Conservation (phyloP, 2,329 filamentous ascomycete genomes). For the Sphaerulina populicola region DNA sequence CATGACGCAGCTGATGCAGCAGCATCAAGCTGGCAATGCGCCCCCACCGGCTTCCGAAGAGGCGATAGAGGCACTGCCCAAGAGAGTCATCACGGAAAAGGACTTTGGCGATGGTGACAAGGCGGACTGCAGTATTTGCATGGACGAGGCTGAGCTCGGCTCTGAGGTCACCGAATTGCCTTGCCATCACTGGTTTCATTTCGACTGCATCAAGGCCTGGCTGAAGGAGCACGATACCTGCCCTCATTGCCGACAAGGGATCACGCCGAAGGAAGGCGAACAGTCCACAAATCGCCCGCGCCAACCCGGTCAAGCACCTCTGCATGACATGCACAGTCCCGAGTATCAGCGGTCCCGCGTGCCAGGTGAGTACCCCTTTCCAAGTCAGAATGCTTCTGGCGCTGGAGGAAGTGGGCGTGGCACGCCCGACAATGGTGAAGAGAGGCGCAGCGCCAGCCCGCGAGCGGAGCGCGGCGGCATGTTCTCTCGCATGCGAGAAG, state of each 20-base stretch:
- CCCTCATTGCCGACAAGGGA: constrained; percentile 62
- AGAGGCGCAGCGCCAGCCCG: constrained; percentile 12
- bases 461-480: constrained; percentile 19
- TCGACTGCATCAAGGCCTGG: constrained; percentile 73
- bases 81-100: constrained; percentile 58
- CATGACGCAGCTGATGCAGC: constrained; percentile 80
- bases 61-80: constrained; percentile 63
- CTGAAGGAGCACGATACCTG: constrained; percentile 86
- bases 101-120: constrained; percentile 62
- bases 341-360: constrained; percentile 20
- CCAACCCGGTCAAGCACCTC: constrained; percentile 25
- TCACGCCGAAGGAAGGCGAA: constrained; percentile 34
- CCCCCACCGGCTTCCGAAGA: constrained; percentile 70
- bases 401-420: constrained; percentile 10
- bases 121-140: constrained; percentile 87
- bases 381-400: constrained; percentile 14
- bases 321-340: constrained; percentile 27
- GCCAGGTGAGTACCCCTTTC: constrained; percentile 20
- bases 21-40: constrained; percentile 65
- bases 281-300: constrained; percentile 19
- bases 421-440: constrained; percentile 18
- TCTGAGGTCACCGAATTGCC: constrained; percentile 70
- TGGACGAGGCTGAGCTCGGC: constrained; percentile 68
- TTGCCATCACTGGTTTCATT: constrained; percentile 92
- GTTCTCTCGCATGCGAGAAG: constrained; percentile 31